Base-by-base conservation (phyloP, 331 rosid species). In the Rhamnella rubrinervis region DNA sequence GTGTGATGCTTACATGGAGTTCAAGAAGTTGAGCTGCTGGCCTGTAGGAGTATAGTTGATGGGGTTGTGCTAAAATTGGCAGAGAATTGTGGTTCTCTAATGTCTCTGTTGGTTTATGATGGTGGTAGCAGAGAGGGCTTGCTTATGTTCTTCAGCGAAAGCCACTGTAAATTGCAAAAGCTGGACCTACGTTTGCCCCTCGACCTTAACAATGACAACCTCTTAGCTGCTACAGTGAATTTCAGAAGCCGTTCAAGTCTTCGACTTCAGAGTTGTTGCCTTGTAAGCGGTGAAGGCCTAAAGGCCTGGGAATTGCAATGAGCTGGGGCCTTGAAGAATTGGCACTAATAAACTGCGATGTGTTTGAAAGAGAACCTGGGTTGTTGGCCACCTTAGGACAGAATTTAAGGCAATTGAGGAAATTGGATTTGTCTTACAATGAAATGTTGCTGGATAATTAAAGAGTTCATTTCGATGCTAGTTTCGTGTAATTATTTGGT, bases 141-240 rank as follows among this genome's bases (percentile, higher is more conserved):
- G 31, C 86, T 85, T 4, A 75, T 79, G 15, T 91, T 93, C 70
- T 77, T 91, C n/a, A 61, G 64, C 67, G 75, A 60, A 2, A 65
- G 75, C 55, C 80, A 57, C 4, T 77, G 82, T 6, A 72, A 76
- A 58, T 20, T 91, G 51, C 84, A 60, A 9, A 88, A 74, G 41
- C 80, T 93, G 0, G 91, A 93, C 50, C 82, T 93, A 39, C 95
- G 98, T 0, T 73, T 93, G 60, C 98, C 98, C 77, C 77, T 93
- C 26, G 98, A 93, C 83, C 91, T 93, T 21, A 49, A 73, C 39
- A 93, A 93, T 70, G 76, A 72, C 16, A 97, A 93, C 63, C 85
- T 93, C 7, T 51, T 51, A 5, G 84, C 95, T n/a, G 59, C 82
- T 6, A 84, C 97, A 0, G 11, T 12, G 6, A 84, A 83, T 56